A percentile compares a stretch with the other conserved stretches of the same genome.
These are phyloP conservation scores for Clitopilus passeckerianus DNA, from an alignment of 768 basidiomycete genomes.

Conservation along the genomic window DNA sequence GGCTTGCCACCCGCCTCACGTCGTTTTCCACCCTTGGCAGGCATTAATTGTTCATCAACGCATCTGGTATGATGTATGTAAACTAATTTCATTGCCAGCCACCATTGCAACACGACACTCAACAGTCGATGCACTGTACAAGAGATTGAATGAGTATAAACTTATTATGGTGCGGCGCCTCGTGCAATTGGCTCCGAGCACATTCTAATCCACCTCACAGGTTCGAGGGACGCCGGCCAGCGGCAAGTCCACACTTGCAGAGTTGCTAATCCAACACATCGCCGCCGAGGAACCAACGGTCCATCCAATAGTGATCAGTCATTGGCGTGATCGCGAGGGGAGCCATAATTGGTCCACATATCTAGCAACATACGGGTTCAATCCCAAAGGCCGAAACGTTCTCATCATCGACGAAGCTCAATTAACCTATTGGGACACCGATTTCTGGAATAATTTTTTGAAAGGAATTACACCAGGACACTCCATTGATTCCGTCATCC, in stretches of 20 bases:
- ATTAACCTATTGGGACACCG: background rate
- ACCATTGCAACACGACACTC: background rate
- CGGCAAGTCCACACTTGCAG: slow-evolving; percentile 3
- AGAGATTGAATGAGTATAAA: background rate
- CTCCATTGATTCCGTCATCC: background rate
- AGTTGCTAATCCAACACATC: background rate
- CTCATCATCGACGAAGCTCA: slow-evolving; percentile 2
- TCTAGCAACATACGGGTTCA: background rate
- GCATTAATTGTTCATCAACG: background rate
- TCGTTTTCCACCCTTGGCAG: background rate
- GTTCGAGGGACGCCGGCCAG: slow-evolving; percentile 3
- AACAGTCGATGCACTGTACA: background rate
- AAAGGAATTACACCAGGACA: background rate
- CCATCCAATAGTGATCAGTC: too few species aligned
- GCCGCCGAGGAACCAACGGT: background rate
- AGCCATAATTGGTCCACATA: too few species aligned
- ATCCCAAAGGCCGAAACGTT: background rate
- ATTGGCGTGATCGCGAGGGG: too few species aligned
- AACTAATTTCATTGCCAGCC: background rate
- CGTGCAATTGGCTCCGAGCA: background rate
- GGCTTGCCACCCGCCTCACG: too few species aligned
- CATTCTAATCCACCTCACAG: background rate
- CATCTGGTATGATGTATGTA: background rate
- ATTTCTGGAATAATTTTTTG: slow-evolving; percentile 1
- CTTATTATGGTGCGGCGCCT: background rate